A percentile compares a stretch with the other conserved stretches of the same genome.
Evolutionary conservation across 192 early-diverging fungal species (phyloP).

Genomic region (Mortierella alpina): DNA sequence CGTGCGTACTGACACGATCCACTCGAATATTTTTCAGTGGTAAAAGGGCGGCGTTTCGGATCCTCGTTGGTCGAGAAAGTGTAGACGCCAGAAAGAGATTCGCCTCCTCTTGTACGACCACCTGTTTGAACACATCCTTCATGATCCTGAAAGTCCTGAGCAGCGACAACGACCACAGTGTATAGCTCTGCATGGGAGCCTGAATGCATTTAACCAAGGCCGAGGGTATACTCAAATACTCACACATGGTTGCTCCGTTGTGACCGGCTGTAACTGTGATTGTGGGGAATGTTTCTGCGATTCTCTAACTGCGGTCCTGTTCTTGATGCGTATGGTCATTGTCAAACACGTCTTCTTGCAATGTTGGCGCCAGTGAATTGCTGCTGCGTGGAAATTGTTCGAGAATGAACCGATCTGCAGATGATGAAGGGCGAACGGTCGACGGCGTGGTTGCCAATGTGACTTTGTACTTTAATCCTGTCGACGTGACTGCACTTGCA

Average conservation of each 20-base stretch:
- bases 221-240: constrained; percentile 26
- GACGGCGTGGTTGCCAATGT: neutral
- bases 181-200: constrained; percentile 41
- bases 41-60: constrained; percentile 39
- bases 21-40: constrained; percentile 46
- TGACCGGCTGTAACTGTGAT: neutral
- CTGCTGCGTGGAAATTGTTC: constrained; percentile 21
- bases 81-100: neutral
- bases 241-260: constrained; percentile 4
- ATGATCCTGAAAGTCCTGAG: constrained; percentile 36
- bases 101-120: constrained; percentile 35
- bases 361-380: constrained; percentile 20
- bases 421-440: neutral
- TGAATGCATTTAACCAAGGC: constrained; percentile 25
- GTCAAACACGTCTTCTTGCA: neutral
- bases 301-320: no score
- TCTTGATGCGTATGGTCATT: no score
- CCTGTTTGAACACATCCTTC: constrained; percentile 42
- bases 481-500: constrained; percentile 12
- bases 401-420: constrained; percentile 4
- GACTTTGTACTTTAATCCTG: no score
- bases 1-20: constrained; percentile 26
- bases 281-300: neutral
- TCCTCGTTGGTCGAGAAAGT: constrained; percentile 6
- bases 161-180: constrained; percentile 43